Base-by-base conservation (phyloP, 1,284 basidiomycete species). In the Cutaneotrichosporon sp. region DNA sequence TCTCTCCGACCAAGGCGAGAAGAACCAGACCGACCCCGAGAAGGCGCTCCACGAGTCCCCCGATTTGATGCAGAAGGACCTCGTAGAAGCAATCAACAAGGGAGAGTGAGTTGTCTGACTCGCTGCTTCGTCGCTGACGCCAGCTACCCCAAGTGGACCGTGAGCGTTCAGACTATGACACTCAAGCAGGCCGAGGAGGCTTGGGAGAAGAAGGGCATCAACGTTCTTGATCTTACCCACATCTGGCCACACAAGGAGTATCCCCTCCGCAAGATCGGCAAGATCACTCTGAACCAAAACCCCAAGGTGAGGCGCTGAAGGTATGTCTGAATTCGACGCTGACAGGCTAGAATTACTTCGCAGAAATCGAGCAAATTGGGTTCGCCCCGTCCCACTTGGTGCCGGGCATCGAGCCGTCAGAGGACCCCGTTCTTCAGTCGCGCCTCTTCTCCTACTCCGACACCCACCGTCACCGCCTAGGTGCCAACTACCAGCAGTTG, bases 391-490 rank as follows among this genome's bases (percentile, higher is more conserved):
- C 87, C 1, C 90, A 96, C 73, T 76, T 85, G 47, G 77, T 94
- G 5, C 87, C 87, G 2, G 93, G 90, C 71, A 82, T 91, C 64
- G 92, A 94, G 78, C 82, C 90, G 31, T 85, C 87, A 16, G 82
- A 84, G 34, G 91, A 96, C 75, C 92, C 92, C 17, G 87, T 96
- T 55, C 80, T 96, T 58, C 91, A 96, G 74, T 86, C 86, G 26
- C 87, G 92, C 59, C 81, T 94, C 34, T 96, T 94, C 84, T 89
- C 89, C 9, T 96, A 96, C 80, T 88, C 90, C 4, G 92, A 96
- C 72, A 89, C 92, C 7, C 91, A 96, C 75, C 84, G 90, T 56
- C 85, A 92, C 78, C 84, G 75, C 31, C 63, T 72, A 55, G 66
- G 67, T 16, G 56, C 75, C 55, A 96, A 96, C 80, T 93, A 94